Conservation (phyloP, 2,329 filamentous ascomycete species). For the Penicillium rolfsii region DNA sequence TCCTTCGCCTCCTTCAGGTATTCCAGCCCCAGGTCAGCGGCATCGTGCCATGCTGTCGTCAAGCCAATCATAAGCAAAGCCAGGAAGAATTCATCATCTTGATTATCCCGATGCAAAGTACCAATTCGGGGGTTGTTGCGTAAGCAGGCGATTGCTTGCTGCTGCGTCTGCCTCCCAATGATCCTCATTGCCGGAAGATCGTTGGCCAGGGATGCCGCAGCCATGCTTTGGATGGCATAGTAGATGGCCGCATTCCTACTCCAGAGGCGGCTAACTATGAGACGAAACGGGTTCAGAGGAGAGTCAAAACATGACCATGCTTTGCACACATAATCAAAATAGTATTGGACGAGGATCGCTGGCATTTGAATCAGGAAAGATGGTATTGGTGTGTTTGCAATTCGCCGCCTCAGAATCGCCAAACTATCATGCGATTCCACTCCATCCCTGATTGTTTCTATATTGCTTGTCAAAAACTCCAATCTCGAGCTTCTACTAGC, state of each 20-base stretch:
- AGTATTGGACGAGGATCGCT: constrained; percentile 29
- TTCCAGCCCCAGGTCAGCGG: constrained; percentile 25
- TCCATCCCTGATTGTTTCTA: constrained; percentile 4
- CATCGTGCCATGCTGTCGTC: constrained; percentile 28
- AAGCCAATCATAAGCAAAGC: constrained; percentile 29
- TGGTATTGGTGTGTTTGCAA: constrained; percentile 23
- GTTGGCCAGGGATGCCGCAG: constrained; percentile 29
- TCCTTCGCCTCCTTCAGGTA: constrained; percentile 30
- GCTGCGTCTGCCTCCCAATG: constrained; percentile 29
- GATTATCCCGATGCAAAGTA: constrained; percentile 19
- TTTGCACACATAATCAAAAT: constrained; percentile 30
- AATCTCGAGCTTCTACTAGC: constrained; percentile 9
- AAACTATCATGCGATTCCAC: constrained; percentile 20
- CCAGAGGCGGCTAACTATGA: constrained; percentile 28
- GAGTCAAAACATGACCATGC: constrained; percentile 32
- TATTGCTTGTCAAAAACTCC: constrained; percentile 3
- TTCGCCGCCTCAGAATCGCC: constrained; percentile 24
- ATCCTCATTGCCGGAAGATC: constrained; percentile 29
- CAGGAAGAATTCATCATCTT: constrained; percentile 30
- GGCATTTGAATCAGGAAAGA: constrained; percentile 29
- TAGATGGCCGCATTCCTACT: constrained; percentile 30
- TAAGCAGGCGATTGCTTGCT: constrained; percentile 30
- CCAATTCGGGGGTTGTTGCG: constrained; percentile 22
- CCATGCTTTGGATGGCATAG: constrained; percentile 33
- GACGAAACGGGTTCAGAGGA: constrained; percentile 28